phyloP scores from a whole-genome alignment of 768 basidiomycete genomes.

The Dictyophora rubrovolvata region DNA sequence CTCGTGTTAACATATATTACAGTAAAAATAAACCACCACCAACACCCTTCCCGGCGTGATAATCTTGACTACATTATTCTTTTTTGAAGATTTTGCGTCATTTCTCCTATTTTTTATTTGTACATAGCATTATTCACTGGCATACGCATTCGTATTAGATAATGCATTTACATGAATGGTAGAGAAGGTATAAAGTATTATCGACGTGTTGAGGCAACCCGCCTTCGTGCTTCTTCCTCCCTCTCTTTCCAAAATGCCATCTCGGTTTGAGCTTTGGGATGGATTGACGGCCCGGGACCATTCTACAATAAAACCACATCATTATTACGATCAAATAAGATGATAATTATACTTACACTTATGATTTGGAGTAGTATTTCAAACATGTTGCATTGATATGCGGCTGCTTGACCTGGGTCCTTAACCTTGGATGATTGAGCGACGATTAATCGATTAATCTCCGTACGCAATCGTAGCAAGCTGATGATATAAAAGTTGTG shows the following conservation, averaged over 20 bases:
- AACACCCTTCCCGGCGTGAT: constrained; percentile 81
- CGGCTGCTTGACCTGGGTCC: constrained; percentile 51
- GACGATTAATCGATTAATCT: constrained; percentile 65
- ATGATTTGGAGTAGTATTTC: constrained; percentile 67
- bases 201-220: constrained; percentile 17
- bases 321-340: constrained; percentile 1
- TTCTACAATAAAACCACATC: constrained; percentile 29
- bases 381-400: constrained; percentile 63
- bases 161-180: not conserved
- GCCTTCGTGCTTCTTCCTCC: constrained; percentile 62
- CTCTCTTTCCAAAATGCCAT: constrained; percentile 78
- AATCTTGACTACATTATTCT: constrained; percentile 22
- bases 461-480: constrained; percentile 73
- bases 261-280: constrained; percentile 80
- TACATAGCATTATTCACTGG: not conserved
- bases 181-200: not conserved
- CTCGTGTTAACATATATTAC: not conserved
- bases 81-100: not conserved
- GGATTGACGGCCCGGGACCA: constrained; percentile 59
- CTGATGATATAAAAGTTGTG: constrained; percentile 29
- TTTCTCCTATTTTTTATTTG: not conserved
- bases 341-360: constrained; percentile 40
- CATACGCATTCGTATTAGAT: not conserved
- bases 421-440: constrained; percentile 60
- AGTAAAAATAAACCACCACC: constrained; percentile 37